Percentiles rank a stretch among this genome's conserved stretches.
phyloP scores from a whole-genome alignment of 768 basidiomycete genomes.

The Mycena chlorophos region DNA sequence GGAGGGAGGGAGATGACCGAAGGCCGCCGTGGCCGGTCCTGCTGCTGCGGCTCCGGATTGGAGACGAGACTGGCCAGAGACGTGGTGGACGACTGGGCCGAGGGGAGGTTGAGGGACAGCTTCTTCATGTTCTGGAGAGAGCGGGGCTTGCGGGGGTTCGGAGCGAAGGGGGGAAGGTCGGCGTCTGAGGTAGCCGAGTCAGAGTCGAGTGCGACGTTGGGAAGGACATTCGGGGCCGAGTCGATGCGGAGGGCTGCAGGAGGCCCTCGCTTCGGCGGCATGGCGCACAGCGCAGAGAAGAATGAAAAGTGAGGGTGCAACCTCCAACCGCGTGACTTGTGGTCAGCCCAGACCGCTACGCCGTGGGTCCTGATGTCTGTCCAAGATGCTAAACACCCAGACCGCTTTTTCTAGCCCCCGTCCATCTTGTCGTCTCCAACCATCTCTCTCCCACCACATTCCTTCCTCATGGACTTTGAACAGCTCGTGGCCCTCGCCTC shows the following conservation, averaged over 20 bases:
- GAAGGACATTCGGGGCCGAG: slow-evolving; percentile 43
- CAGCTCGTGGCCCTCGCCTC: slow-evolving; percentile 39
- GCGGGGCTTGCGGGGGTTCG: slow-evolving; percentile 41
- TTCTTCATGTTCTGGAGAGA: slow-evolving; percentile 73
- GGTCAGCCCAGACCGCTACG: too few species aligned
- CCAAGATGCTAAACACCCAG: too few species aligned
- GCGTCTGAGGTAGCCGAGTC: slow-evolving; percentile 56
- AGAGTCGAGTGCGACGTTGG: slow-evolving; percentile 49
- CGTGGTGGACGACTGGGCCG: slow-evolving; percentile 56
- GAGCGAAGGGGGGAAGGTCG: slow-evolving; percentile 46
- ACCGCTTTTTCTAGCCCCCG: too few species aligned
- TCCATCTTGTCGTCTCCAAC: too few species aligned
- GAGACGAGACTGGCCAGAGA: slow-evolving; percentile 43
- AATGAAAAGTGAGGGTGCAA: too few species aligned
- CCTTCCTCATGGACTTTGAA: slow-evolving; percentile 37
- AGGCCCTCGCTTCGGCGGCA: slow-evolving; percentile 45
- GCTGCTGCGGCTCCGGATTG: slow-evolving; percentile 29
- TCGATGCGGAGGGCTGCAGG: slow-evolving; percentile 51
- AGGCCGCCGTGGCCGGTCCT: slow-evolving; percentile 55
- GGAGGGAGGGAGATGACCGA: slow-evolving; percentile 71
- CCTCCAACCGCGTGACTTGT: too few species aligned
- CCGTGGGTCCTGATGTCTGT: too few species aligned
- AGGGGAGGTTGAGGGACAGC: slow-evolving; percentile 67
- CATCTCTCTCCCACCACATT: too few species aligned
- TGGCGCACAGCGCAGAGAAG: slow-evolving; percentile 42